Conservation (phyloP, 1,139 yeast species). For the Lodderomyces oxycetoniae region DNA sequence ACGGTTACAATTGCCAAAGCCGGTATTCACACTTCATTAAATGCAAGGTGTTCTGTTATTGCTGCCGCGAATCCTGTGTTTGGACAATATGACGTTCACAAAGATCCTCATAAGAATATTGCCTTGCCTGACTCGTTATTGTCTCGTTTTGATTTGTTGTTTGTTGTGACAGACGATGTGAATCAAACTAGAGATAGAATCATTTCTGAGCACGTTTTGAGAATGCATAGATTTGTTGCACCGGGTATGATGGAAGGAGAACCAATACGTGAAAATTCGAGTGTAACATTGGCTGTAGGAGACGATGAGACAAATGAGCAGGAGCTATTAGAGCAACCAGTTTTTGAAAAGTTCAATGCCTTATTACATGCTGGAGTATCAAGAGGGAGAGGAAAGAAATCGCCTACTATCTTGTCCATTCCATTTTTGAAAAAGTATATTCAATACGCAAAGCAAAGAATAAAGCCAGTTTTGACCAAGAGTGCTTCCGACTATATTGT, state of each 20-base stretch:
- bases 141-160: constrained; percentile 93
- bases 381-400: constrained; percentile 30
- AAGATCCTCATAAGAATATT: constrained; percentile 94
- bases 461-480: constrained; percentile 74
- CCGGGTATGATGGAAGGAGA: constrained; percentile 92
- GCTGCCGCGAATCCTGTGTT: constrained; percentile 99
- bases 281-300: constrained; percentile 76
- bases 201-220: constrained; percentile 89
- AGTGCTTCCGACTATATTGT: constrained; percentile 82
- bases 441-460: constrained; percentile 89
- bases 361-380: constrained; percentile 78
- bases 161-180: constrained; percentile 94
- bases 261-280: constrained; percentile 77
- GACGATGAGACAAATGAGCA: constrained; percentile 49
- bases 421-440: constrained; percentile 87
- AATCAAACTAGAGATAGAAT: constrained; percentile 79
- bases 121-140: constrained; percentile 94
- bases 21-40: constrained; percentile 93
- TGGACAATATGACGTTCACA: constrained; percentile 94
- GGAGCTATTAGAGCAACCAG: constrained; percentile 51
- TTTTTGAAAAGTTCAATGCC: constrained; percentile 80
- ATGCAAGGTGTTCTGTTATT: constrained; percentile 94
- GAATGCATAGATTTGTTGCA: constrained; percentile 88
- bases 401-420: constrained; percentile 68
- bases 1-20: constrained; percentile 98